These are phyloP conservation scores for Hyphopichia fennica DNA, from an alignment of 1,139 yeast genomes.

Conservation along the genomic window DNA sequence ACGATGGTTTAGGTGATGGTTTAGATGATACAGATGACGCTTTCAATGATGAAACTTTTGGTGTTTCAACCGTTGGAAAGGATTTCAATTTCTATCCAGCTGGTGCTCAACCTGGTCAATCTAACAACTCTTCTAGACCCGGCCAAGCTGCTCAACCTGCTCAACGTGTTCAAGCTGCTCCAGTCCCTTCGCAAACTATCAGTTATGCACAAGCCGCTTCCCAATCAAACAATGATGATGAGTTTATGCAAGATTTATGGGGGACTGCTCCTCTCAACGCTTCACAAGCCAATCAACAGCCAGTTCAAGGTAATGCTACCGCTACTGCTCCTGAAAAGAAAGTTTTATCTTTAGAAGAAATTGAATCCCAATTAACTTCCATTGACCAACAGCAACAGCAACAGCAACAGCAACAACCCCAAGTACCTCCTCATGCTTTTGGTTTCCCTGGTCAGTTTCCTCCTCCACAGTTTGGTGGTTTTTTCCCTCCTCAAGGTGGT, in stretches of 20 bases:
- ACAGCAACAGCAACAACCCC: slow-evolving; percentile 25
- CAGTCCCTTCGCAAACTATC: slow-evolving; percentile 28
- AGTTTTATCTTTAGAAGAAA: slow-evolving; percentile 69
- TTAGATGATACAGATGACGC: slow-evolving; percentile 76
- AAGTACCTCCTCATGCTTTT: slow-evolving; percentile 26
- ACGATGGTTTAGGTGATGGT: slow-evolving; percentile 73
- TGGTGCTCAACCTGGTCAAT: slow-evolving; percentile 10
- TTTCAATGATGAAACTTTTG: slow-evolving; percentile 87
- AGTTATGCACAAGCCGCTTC: slow-evolving; percentile 64
- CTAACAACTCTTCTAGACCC: slow-evolving; percentile 13
- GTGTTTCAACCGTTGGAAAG: slow-evolving; percentile 59
- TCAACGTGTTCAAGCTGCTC: slow-evolving; percentile 14
- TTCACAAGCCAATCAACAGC: slow-evolving; percentile 10
- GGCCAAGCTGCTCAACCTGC: slow-evolving; percentile 9
- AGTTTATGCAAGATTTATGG: slow-evolving; percentile 53
- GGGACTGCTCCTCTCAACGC: slow-evolving; percentile 28
- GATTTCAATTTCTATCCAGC: slow-evolving; percentile 72
- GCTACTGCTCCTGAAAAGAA: slow-evolving; percentile 30
- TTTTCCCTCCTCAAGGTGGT: slow-evolving; percentile 43
- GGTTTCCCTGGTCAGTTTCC: slow-evolving; percentile 43
- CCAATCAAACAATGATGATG: slow-evolving; percentile 41
- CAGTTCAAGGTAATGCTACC: not conserved
- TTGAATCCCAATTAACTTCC: slow-evolving; percentile 69
- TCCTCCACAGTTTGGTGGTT: slow-evolving; percentile 40
- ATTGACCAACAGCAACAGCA: slow-evolving; percentile 33